Percentiles rank a stretch among this genome's conserved stretches.
Conservation (phyloP, 208 protist genomes). For the Leishmania tarentolae region DNA sequence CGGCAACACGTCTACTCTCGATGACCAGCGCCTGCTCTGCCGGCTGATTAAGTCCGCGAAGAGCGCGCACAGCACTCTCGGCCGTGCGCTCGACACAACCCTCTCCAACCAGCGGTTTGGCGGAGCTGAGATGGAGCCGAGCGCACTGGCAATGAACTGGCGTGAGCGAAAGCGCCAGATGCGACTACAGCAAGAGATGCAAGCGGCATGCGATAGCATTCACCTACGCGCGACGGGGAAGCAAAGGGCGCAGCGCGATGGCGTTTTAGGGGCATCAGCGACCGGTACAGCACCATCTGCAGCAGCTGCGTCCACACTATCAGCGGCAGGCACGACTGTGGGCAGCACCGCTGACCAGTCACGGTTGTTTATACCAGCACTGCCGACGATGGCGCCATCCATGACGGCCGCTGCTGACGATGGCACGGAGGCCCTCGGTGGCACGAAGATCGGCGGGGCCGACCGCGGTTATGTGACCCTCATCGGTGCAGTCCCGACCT, state of each 20-base stretch:
- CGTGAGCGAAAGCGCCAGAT: conserved; percentile 47
- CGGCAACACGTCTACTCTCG: conserved; percentile 21
- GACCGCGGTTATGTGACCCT: conserved; percentile 73
- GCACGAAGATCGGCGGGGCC: conserved; percentile 48
- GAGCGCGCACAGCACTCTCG: conserved; percentile 63
- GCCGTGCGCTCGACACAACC: conserved; percentile 59
- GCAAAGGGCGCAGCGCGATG: not conserved
- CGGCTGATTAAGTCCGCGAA: conserved; percentile 52
- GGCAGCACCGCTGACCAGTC: not conserved
- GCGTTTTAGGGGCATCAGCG: not conserved
- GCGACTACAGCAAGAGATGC: conserved; percentile 52
- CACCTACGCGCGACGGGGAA: not conserved
- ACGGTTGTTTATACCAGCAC: conserved; percentile 47
- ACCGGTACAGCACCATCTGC: not conserved
- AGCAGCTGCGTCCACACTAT: not conserved
- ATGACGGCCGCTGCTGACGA: conserved; percentile 75
- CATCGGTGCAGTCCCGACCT: conserved; percentile 65
- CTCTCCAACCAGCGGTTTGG: conserved; percentile 45
- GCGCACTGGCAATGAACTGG: conserved; percentile 53
- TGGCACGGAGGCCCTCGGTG: conserved; percentile 56
- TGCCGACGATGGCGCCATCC: conserved; percentile 75
- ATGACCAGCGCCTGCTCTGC: conserved; percentile 57
- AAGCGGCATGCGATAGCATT: conserved; percentile 34
- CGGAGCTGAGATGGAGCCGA: conserved; percentile 37
- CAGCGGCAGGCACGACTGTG: not conserved